Base-by-base conservation (phyloP, 331 rosid genomes). In the Erythrophleum ivorense region DNA sequence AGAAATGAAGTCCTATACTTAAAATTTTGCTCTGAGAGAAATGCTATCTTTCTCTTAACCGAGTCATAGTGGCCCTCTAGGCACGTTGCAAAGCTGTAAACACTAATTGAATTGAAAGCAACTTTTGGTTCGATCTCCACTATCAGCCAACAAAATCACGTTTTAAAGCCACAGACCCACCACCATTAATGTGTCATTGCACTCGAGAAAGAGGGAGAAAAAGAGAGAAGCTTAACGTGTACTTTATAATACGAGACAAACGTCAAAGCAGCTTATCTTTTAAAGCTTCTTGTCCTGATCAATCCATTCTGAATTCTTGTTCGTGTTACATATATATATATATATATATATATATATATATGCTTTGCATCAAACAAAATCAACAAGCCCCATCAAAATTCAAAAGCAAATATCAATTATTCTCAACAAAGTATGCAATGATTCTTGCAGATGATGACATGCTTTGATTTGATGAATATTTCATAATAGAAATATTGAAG, bases 401-500 rank as follows among this genome's bases (percentile, higher is more conserved):
- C 71, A 64, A 64, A 64, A 64, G 24, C 40, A 31, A 15, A 9
- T 8, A 24, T 59, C 9, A 24, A 13, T 13, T 1, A 24, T 24
- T 24, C 29, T 24, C 29, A 24, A 24, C 29, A 24, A 29, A 24
- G 38, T 6, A 10, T 9, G 24, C 29, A 59, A 59, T 81, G 74
- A 53, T 81, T 73, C 78, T 73, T 73, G 59, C 59, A 73, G 12
- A 53, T 18, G 48, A 80, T 59, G 63, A 24, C 77, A 24, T 76
- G 43, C 71, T 55, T 81, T 66, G 41, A 74, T 75, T 65, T 53
- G 15, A 36, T 43, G 7, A 24, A 29, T 18, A 16, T 6, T 36
- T 46, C 9, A 46, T 46, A 2, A 46, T 49, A 19, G 76, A 72
- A 2, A n/a, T n/a, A 21, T 80, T 72, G 64, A 33, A 12, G 68